Evolutionary conservation across 2,329 filamentous ascomycete genomes (phyloP), one percentile per base, ranked within the genome.

Genomic region (Calycina marina): DNA sequence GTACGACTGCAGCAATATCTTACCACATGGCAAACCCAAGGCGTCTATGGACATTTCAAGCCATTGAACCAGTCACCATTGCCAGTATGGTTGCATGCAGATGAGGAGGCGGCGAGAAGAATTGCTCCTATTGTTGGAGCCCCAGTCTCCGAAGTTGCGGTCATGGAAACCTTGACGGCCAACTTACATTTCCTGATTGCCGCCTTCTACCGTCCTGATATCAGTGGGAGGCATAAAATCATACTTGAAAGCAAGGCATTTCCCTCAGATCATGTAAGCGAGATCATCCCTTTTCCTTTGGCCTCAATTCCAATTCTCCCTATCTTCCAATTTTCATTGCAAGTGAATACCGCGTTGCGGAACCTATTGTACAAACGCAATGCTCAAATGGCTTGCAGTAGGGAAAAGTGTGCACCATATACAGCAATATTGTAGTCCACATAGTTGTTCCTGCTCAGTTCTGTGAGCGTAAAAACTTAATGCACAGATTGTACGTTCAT

Each of bases 181-280:
- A 86, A 88, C 52, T 52, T 88, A 32, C 81, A 88, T 56, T 55
- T 86, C 13, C 59, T 85, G 32, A 74, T 88, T 73, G 70, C 75
- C 18, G 80, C 78, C 46, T 86, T 86, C 58, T 88, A 85, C 55
- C 65, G 60, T 20, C 81, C 81, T 1, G 74, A 70, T 5, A 44
- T 66, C 57, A 56, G 56, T 24, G 56, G 58, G 13, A 53, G 53
- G 33, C 77, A 75, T 53, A 85, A 83, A 56, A 80, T 88, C 41
- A 77, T 86, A 37, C 63, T 86, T 17, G 81, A 88, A 54, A 72
- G 70, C 40, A 85, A 83, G 50, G 80, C 81, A 0, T 88, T 88
- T 48, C 81, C 81, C 1, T 82, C 76, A 53, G 81, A 88, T 53
- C 77, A 84, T 58, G 77, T 82, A 65, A 45, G 66, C 49, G 27